These are phyloP conservation scores for Rhizopogon vulgaris DNA, from an alignment of 768 basidiomycete genomes.

Conservation along the genomic window DNA sequence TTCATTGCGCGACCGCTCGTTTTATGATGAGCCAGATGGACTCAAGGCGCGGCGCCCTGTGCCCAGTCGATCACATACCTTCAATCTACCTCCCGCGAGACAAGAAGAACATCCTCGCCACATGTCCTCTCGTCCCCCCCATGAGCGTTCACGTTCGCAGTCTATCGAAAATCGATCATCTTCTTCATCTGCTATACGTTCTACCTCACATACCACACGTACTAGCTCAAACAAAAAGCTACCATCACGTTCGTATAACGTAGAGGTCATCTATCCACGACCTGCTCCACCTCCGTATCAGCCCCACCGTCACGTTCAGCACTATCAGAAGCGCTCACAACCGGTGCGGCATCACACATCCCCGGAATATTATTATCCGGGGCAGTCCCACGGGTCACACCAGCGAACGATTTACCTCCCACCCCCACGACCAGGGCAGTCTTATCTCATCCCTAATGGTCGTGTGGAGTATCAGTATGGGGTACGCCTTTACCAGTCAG, in stretches of 20 bases:
- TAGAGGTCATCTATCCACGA: conserved; percentile 12
- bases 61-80: conserved; percentile 2
- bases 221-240: conserved; percentile 5
- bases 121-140: conserved; percentile 19
- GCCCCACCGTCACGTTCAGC: conserved; percentile 3
- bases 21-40: conserved; percentile 15
- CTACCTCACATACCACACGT: conserved; percentile 15
- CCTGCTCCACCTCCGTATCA: conserved; percentile 1
- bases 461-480: conserved; percentile 23
- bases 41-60: conserved; percentile 1
- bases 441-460: conserved; percentile 11
- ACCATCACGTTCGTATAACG: conserved; percentile 17
- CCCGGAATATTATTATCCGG: conserved; percentile 14
- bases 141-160: conserved; percentile 17
- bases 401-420: conserved; percentile 11
- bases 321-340: conserved; percentile 17
- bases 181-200: not conserved
- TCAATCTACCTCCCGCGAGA: not conserved
- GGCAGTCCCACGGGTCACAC: conserved; percentile 8
- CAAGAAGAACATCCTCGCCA: conserved; percentile 15
- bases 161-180: conserved; percentile 4
- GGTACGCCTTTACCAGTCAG: conserved; percentile 13
- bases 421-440: conserved; percentile 24
- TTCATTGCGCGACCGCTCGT: conserved; percentile 22
- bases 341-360: conserved; percentile 13